Conservation (phyloP, 1,284 basidiomycete genomes). For the Rhizoctonia solani region DNA sequence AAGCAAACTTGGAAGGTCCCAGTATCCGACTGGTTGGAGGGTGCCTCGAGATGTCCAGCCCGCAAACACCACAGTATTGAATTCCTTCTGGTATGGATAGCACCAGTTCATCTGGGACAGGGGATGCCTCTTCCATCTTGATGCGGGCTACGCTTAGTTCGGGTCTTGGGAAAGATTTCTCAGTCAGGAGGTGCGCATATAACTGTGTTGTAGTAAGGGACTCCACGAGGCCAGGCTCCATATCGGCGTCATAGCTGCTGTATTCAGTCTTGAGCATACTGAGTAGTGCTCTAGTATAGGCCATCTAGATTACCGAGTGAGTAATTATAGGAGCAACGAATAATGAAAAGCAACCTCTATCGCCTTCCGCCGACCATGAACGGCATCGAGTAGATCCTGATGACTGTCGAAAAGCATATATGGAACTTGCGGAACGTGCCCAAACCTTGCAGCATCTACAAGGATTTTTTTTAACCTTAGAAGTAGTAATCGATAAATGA, state of each 20-base stretch:
- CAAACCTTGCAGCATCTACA: not conserved
- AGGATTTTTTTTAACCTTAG: not conserved
- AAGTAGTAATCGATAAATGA: not conserved
- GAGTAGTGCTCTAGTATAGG: conserved; percentile 12
- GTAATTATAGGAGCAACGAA: not conserved
- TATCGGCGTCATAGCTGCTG: conserved; percentile 16
- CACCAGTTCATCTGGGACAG: not conserved
- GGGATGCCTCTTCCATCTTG: not conserved
- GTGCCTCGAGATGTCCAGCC: conserved; percentile 7
- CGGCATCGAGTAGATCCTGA: conserved; percentile 8
- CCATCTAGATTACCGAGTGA: not conserved
- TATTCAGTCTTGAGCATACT: conserved; percentile 12
- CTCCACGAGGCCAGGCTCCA: conserved; percentile 14
- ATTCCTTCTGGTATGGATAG: not conserved
- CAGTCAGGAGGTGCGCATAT: conserved; percentile 4
- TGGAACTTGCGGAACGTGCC: not conserved
- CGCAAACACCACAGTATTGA: conserved; percentile 16
- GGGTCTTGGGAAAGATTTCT: conserved; percentile 21
- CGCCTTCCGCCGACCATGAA: conserved; percentile 29
- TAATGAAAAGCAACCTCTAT: conserved; percentile 1
- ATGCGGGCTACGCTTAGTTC: not conserved
- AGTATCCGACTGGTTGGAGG: not conserved
- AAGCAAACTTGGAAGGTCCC: conserved; percentile 11
- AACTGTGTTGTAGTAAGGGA: not conserved
- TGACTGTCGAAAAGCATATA: conserved; percentile 25